Base-by-base conservation (phyloP, 306 rosid species). In the Prunus armeniaca region DNA sequence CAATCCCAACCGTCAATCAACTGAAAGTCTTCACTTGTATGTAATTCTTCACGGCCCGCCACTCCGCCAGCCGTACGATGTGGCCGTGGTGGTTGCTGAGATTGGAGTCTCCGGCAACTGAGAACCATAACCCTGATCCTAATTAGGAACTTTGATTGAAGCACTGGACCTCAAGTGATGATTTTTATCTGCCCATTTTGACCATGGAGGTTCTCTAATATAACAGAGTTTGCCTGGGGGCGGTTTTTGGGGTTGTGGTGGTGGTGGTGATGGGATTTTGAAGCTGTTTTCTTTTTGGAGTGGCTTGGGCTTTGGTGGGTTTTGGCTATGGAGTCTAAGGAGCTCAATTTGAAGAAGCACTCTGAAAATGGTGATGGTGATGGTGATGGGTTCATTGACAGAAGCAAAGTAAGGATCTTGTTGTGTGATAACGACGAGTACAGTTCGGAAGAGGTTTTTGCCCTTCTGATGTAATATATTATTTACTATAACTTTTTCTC, bases 391-490 rank as follows among this genome's bases (percentile, higher is more conserved):
- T 93, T 93, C 56, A 86, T 96, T 67, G 99, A 96, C 71, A 85
- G 99, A 82, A 96, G 97, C 79, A 91, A 88, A 82, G 99, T 96
- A 34, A 83, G 93, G 88, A 96, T 96, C 84, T 88, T 93, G 90
- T 82, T 96, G 63, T 96, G 99, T 54, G 98, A 96, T 83, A 91
- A 85, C 68, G 92, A 91, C 82, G 70, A 89, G 68, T 85, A 84
- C 65, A 96, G 93, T 71, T 91, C 96, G 2, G 87, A 89, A 67
- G 94, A 96, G 83, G 94, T 91, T 78, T 80, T 62, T 50, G 89
- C 89, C 46, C 99, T 96, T 79, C 98, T 96, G 64, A 43, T 89
- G 99, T 92, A 65, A 2, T 71, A 24, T 46, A 34, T 38, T 38
- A 38, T 45, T 19, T 46, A 2, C 22, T 5, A 38, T 38, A 38